Conservation (phyloP, 768 basidiomycete species). For the Strobilomyces echinocephalus region DNA sequence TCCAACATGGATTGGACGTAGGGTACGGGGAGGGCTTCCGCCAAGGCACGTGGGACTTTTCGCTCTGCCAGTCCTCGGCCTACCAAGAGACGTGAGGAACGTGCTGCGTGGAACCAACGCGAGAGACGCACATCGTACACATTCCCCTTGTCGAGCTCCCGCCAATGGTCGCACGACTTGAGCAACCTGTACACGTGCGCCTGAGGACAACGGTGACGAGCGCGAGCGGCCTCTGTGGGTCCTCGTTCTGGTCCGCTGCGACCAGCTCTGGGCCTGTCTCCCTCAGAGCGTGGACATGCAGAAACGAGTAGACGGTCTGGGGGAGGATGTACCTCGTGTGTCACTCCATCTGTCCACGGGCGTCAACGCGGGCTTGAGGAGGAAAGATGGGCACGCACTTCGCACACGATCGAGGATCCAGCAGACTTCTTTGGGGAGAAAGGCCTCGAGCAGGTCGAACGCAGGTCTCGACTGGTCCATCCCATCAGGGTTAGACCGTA, state of each 20-base stretch:
- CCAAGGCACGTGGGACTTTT: slow-evolving; percentile 83
- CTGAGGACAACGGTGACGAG: slow-evolving; percentile 50
- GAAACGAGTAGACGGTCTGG: slow-evolving; percentile 84
- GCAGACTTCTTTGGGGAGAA: too few species aligned
- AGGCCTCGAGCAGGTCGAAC: too few species aligned
- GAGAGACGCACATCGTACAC: slow-evolving; percentile 66
- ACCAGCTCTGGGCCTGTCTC: too few species aligned
- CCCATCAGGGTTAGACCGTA: too few species aligned
- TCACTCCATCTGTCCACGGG: neutral
- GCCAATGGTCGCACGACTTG: slow-evolving; percentile 84
- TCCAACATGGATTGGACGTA: too few species aligned
- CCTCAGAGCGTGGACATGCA: too few species aligned
- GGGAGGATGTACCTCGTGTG: slow-evolving; percentile 72
- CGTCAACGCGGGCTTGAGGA: neutral
- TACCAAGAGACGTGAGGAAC: slow-evolving; percentile 26
- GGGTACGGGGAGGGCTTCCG: too few species aligned
- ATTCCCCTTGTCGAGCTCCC: slow-evolving; percentile 70
- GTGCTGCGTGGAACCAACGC: slow-evolving; percentile 8
- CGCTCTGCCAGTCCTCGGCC: slow-evolving; percentile 87
- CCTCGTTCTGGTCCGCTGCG: slow-evolving; percentile 17
- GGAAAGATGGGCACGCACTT: neutral
- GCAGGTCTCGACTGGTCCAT: too few species aligned
- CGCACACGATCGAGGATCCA: too few species aligned
- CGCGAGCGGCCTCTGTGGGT: slow-evolving; percentile 38
- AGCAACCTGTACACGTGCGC: slow-evolving; percentile 63